Base-by-base conservation (phyloP, 1,284 basidiomycete species). In the Papiliotrema fonsecae region DNA sequence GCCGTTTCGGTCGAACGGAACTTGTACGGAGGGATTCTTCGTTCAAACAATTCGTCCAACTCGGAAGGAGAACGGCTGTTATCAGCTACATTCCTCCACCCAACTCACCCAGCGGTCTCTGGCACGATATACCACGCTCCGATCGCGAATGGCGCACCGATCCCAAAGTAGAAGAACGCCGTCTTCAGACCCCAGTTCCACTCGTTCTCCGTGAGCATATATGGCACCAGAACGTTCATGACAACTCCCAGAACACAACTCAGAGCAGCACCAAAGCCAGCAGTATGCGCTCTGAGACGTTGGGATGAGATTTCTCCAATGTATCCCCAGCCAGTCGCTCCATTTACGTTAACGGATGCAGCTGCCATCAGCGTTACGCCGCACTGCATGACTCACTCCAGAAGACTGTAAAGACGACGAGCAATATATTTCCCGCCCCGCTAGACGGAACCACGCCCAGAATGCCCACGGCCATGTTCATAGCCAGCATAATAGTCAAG, bases 261-360 rank as follows among this genome's bases (percentile, higher is more conserved):
- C 39, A 55, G 32, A 27, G 52, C 58, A 1, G 58, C 54, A 7
- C 56, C 54, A 38, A 62, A 52, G 25, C 60, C 56, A 19, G 58
- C 56, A 11, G 58, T 62, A 28, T 49, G 27, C 1, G 62, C 38
- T 44, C 62, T 47, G 2, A 62, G 53, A 36, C 52, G 35, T 34
- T 60, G 57, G 21, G 61, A 55, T 0, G 57, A 50, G 19, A 58
- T 21, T 43, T 64, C 61, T 13, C 59, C 61, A 18, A 61, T 49
- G 41, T 49, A 61, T 14, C 50, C 49, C 55, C 57, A 63, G 3
- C 61, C 61, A 42, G 51, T 53, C 2, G 56, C 45, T 32, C 56
- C 56, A 11, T 53, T 48, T 2, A 60, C 50, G 10, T 50, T 49
- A 30, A 55, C 54, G 18, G 51, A 50, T 55, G 45, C 16, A n/a